Evolutionary conservation across 257 asterid genomes (phyloP).

Genomic region (Cynanchum wilfordii): DNA sequence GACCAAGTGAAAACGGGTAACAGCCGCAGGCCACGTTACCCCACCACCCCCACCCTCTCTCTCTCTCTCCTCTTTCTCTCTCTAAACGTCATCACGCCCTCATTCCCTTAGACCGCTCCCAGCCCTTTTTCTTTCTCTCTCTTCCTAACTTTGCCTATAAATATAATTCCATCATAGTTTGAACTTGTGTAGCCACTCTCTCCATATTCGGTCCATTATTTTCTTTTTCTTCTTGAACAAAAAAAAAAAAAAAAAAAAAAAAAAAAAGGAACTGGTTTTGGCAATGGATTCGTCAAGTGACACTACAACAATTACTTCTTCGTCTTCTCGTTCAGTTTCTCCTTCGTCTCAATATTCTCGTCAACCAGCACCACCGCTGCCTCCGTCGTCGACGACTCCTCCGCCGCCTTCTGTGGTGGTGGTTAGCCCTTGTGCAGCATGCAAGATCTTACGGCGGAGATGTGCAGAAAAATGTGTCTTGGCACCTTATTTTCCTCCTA

Average conservation of each 20-base stretch:
- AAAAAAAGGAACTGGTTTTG: background rate
- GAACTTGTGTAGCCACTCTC: background rate
- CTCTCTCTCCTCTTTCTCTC: background rate
- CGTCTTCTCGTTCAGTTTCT: conserved; percentile 27
- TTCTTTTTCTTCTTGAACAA: too few relatives aligned
- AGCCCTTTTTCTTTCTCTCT: background rate
- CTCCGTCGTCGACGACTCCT: conserved; percentile 19
- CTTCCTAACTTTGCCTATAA: conserved; percentile 13
- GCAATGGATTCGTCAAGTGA: conserved; percentile 24
- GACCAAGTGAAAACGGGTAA: background rate
- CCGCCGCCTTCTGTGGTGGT: conserved; percentile 28
- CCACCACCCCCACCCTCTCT: too few relatives aligned
- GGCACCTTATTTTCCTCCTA: conserved; percentile 82
- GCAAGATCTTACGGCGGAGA: conserved; percentile 60
- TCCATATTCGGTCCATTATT: background rate
- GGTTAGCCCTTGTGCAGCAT: conserved; percentile 75
- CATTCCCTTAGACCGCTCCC: background rate
- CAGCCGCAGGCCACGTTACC: conserved; percentile 6
- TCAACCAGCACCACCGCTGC: too few relatives aligned
- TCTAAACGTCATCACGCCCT: background rate
- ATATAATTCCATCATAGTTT: background rate
- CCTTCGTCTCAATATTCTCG: conserved; percentile 15
- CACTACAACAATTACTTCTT: conserved; percentile 22
- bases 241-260: too few relatives aligned
- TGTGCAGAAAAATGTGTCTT: conserved; percentile 70